Evolutionary conservation across 108 stramenopile species (phyloP).

Genomic region (Skeletonema marinoi): DNA sequence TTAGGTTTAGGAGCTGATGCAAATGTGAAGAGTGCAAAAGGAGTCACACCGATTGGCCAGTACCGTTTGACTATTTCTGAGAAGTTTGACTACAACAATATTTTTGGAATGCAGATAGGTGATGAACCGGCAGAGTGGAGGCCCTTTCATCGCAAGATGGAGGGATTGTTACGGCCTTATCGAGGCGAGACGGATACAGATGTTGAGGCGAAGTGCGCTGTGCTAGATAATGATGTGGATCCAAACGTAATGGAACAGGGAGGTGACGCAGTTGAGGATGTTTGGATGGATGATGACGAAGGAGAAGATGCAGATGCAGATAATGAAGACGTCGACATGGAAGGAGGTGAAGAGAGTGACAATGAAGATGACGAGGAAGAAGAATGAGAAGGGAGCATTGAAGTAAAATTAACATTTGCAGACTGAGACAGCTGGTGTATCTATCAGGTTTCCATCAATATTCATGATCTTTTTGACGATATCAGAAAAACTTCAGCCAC

Average conservation of each 20-base stretch:
- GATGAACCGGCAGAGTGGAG: background rate
- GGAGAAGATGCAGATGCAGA: constrained; percentile 60
- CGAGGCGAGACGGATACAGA: constrained; percentile 54
- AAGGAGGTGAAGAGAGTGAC: too few relatives aligned
- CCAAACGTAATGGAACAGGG: constrained; percentile 50
- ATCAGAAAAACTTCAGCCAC: too few relatives aligned
- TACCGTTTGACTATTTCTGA: background rate
- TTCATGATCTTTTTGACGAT: too few relatives aligned
- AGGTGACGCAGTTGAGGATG: constrained; percentile 50
- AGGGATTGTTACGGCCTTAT: background rate
- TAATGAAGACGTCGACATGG: background rate
- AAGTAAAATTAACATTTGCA: too few relatives aligned
- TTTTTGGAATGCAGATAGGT: background rate
- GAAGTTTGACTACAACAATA: background rate
- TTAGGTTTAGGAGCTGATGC: background rate
- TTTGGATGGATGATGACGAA: constrained; percentile 46
- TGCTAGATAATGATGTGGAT: constrained; percentile 71
- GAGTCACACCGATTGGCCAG: background rate
- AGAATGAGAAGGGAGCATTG: too few relatives aligned
- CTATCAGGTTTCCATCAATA: too few relatives aligned
- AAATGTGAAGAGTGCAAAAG: background rate
- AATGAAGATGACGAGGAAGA: too few relatives aligned
- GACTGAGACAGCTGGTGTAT: too few relatives aligned
- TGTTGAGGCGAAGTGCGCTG: constrained; percentile 54
- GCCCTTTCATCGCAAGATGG: background rate